phyloP scores from a whole-genome alignment of 202 grass and related monocot genomes.

The Miscanthus sacchariflorus region DNA sequence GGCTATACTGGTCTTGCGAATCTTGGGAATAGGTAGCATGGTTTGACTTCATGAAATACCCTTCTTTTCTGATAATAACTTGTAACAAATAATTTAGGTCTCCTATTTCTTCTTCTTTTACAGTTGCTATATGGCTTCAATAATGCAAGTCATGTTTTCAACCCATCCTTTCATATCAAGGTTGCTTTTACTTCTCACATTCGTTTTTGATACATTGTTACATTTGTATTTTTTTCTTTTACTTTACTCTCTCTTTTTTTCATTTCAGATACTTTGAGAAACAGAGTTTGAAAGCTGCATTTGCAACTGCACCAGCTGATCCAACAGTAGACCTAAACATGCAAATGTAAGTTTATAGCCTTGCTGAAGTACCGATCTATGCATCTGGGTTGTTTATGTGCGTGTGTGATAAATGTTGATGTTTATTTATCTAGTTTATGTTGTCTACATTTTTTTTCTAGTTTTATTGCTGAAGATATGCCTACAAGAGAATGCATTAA shows the following conservation, averaged over 20 bases:
- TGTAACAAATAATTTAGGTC: neutral
- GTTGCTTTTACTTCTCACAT: constrained; percentile 51
- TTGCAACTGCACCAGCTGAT: constrained; percentile 72
- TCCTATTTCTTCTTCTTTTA: constrained; percentile 28
- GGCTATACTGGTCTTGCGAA: constrained; percentile 95
- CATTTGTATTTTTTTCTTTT: neutral
- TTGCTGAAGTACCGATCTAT: constrained; percentile 9
- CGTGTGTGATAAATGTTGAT: neutral
- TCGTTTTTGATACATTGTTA: constrained; percentile 36
- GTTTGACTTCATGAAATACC: constrained; percentile 25
- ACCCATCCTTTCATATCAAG: constrained; percentile 80
- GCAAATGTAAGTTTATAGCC: constrained; percentile 80
- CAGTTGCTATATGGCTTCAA: constrained; percentile 98
- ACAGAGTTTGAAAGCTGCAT: constrained; percentile 92
- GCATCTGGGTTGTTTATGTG: neutral
- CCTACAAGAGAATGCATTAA: neutral
- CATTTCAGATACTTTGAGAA: constrained; percentile 83
- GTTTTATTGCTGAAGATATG: constrained; percentile 10
- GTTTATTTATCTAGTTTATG: neutral
- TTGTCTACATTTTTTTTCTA: neutral
- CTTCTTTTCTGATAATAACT: constrained; percentile 27
- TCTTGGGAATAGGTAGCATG: constrained; percentile 92
- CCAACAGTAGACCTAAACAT: constrained; percentile 92
- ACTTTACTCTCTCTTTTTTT: neutral
- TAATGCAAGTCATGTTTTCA: constrained; percentile 97